Percentiles rank a stretch among this genome's conserved stretches.
Conservation (phyloP, 148 eudicot genomes). For the Beta vulgaris region DNA sequence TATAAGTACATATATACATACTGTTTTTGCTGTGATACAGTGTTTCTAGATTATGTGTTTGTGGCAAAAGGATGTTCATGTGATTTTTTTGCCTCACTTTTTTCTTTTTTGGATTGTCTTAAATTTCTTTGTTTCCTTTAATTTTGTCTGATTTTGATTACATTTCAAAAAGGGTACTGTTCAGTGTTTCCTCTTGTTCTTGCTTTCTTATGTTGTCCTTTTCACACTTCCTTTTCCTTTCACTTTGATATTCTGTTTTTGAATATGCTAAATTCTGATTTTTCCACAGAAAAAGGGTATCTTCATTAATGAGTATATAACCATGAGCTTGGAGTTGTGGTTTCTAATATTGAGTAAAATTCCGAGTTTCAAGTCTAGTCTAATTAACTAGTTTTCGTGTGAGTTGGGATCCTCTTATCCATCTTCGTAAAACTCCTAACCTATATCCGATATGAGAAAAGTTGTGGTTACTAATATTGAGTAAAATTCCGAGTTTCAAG, state of each 20-base stretch:
- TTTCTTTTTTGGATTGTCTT: constrained; percentile 6
- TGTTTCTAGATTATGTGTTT: not conserved
- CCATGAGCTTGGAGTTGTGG: no score
- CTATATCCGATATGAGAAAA: no score
- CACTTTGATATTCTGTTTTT: not conserved
- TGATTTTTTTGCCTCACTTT: constrained; percentile 1
- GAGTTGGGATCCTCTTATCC: no score
- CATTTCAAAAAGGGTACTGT: constrained; percentile 9
- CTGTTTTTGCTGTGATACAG: not conserved
- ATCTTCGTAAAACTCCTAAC: no score
- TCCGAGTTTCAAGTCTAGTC: no score
- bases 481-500: no score
- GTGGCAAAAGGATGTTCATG: not conserved
- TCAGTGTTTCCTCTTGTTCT: constrained; percentile 16
- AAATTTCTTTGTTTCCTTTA: not conserved
- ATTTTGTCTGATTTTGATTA: constrained; percentile 5
- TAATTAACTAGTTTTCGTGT: no score
- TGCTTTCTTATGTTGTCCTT: constrained; percentile 30
- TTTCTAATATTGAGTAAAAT: no score
- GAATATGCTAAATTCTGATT: constrained; percentile 4
- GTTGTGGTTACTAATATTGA: no score
- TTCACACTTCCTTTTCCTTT: constrained; percentile 3
- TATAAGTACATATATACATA: not conserved
- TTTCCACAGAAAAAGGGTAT: not conserved
- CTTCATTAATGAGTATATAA: not conserved